Conservation (phyloP, 768 basidiomycete species). For the Lentinula guzmanii region DNA sequence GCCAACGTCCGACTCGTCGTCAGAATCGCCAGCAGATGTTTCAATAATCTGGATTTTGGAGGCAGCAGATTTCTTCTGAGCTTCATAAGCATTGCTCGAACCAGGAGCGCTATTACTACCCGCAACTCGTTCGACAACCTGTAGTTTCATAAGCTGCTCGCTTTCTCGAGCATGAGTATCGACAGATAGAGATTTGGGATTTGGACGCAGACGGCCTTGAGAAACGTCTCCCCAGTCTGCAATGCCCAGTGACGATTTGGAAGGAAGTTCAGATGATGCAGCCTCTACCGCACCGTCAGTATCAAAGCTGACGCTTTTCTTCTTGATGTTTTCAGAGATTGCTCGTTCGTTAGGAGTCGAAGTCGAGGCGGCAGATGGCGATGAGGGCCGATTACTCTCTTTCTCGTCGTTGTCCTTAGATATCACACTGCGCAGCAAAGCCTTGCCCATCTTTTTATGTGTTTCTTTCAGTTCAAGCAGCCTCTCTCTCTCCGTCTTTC, state of each 20-base stretch:
- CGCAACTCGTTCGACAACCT: constrained; percentile 62
- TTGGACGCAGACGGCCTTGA: constrained; percentile 39
- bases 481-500: constrained; percentile 33
- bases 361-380: constrained; percentile 2
- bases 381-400: constrained; percentile 20
- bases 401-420: constrained; percentile 22
- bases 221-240: constrained; percentile 52
- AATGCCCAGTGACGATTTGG: constrained; percentile 3
- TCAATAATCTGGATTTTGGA: constrained; percentile 12
- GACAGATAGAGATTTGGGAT: constrained; percentile 26
- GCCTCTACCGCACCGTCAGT: constrained; percentile 18
- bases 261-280: not conserved
- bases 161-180: constrained; percentile 25
- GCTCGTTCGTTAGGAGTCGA: constrained; percentile 6
- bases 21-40: constrained; percentile 42
- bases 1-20: constrained; percentile 56
- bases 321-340: constrained; percentile 25
- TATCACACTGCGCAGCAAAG: constrained; percentile 45
- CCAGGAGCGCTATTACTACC: not conserved
- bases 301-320: constrained; percentile 66
- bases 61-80: constrained; percentile 8
- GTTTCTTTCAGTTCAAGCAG: constrained; percentile 41
- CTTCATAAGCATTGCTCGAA: not conserved
- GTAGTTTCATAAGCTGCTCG: constrained; percentile 54
- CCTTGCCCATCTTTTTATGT: constrained; percentile 77